Base-by-base conservation (phyloP, 352 stramenopile genomes). In the Globisporangium sylvaticum region DNA sequence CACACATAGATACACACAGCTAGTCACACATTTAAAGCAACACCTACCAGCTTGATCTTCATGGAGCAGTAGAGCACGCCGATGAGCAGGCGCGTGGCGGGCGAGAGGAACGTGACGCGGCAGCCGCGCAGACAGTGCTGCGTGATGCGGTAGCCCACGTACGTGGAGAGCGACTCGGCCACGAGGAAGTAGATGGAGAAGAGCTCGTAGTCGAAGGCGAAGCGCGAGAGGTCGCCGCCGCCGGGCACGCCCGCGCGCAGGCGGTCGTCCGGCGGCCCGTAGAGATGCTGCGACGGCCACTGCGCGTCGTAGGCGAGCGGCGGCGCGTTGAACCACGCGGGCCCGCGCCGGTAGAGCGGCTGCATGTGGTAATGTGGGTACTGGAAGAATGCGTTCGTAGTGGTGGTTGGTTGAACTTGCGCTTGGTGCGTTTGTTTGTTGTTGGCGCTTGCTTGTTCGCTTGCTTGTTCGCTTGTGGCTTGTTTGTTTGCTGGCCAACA, bases 131-230 rank as follows among this genome's bases (percentile, higher is more conserved):
- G 71, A 58, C 83, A 90, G 69, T 95, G 87, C 71, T 91, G 83
- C 5, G 82, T 76, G 70, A 95, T 93, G 65, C 84, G 78, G 62
- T 92, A 92, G 72, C 81, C 86, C 37, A 95, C 69, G 62, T 84
- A 93, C 22, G 87, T 95, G 34, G 87, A 80, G 58, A 93, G 70
- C 53, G 77, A 79, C 74, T 95, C 87, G 44, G 83, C 83, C 32
- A 91, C 59, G 25, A 95, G 64, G 61, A 93, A 92, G 72, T 93
- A 95, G 67, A 85, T 59, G 25, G 84, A 88, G 64, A 95, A 95
- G 60, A 93, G 76, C 58, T 81, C 78, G 54, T 81, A 73, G 64
- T 94, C 86, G 56, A 89, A 71, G 39, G 83, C 69, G 57, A 60
- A 60, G 55, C 67, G 73, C 62, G 79, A 72, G 65, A 84, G 65